Base-by-base conservation (phyloP, 2,329 filamentous ascomycete genomes). In the Volutella citrinella region DNA sequence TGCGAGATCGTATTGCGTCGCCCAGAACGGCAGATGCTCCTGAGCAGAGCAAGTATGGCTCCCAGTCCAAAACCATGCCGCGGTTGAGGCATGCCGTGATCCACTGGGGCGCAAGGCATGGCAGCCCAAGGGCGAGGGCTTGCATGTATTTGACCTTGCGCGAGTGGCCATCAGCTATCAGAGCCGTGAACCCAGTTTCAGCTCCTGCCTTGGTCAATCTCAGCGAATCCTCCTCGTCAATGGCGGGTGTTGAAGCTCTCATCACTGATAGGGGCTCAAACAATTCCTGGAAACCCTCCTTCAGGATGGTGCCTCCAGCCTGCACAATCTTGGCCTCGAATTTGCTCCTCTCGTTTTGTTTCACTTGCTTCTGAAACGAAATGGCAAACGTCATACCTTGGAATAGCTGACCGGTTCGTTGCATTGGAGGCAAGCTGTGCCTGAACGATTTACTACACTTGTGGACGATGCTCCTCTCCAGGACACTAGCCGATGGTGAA, bases 101-200 rank as follows among this genome's bases (percentile, higher is more conserved):
- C 91, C 93, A 98, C 34, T 82, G 81, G 6, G 80, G 76, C 6
- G 87, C 84, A 3, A 98, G 70, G 52, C 90, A 95, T 0, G 93
- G 93, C 1, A 98, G 64, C 1, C 87, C 88, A 1, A 98, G 75
- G 0, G 93, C 90, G 3, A 98, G 75, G 0, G 93, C 93, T 63
- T 97, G 90, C 72, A 97, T 86, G 59, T 93, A 96, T 57, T 97
- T 98, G 30, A 82, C 78, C 43, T 88, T 89, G 28, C 91, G 80
- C 7, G 86, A 93, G 57, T 95, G 85, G 5, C 79, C 77, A 53
- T 97, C 87, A 0, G 90, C 84, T 40, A 98, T 86, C 11, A 97
- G 67, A 5, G 88, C 90, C 0, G 86, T 80, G 54, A 98, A 97
- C 1, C 87, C 83, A 2, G 81, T 67, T 3, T 72, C 63, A 21